phyloP scores from a whole-genome alignment of 164 flowering plant genomes.

The Tetracentron sinense region DNA sequence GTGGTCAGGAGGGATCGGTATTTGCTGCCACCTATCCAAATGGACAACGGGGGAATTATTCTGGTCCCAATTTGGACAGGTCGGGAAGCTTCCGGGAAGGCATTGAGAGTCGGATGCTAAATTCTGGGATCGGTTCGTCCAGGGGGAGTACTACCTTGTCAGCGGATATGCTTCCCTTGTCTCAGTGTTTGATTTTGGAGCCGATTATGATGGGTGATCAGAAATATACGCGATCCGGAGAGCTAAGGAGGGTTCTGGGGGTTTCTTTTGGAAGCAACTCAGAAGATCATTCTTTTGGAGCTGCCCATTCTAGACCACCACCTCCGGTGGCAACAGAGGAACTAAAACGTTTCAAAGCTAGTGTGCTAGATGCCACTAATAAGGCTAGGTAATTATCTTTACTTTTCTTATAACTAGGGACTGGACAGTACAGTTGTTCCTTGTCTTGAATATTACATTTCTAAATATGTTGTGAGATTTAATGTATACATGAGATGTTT shows the following conservation, averaged over 20 bases:
- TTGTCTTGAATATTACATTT: background rate
- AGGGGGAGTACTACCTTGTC: constrained; percentile 26
- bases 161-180: constrained; percentile 40
- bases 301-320: constrained; percentile 39
- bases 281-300: constrained; percentile 55
- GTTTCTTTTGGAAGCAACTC: constrained; percentile 36
- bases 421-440: background rate
- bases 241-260: constrained; percentile 50
- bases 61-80: constrained; percentile 56
- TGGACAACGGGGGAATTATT: constrained; percentile 54
- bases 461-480: background rate
- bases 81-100: constrained; percentile 77
- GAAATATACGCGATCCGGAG: constrained; percentile 48
- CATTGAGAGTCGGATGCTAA: constrained; percentile 40
- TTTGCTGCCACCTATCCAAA: constrained; percentile 49
- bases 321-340: constrained; percentile 49
- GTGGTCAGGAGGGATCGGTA: constrained; percentile 54
- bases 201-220: constrained; percentile 52
- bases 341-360: constrained; percentile 50
- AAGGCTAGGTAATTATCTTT: constrained; percentile 34
- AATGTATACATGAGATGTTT: background rate
- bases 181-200: constrained; percentile 57
- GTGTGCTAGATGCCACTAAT: constrained; percentile 39
- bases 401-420: constrained; percentile 12
- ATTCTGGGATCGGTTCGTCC: constrained; percentile 35